Conservation (phyloP, 2,329 filamentous ascomycete genomes). For the Penicillium digitatum region DNA sequence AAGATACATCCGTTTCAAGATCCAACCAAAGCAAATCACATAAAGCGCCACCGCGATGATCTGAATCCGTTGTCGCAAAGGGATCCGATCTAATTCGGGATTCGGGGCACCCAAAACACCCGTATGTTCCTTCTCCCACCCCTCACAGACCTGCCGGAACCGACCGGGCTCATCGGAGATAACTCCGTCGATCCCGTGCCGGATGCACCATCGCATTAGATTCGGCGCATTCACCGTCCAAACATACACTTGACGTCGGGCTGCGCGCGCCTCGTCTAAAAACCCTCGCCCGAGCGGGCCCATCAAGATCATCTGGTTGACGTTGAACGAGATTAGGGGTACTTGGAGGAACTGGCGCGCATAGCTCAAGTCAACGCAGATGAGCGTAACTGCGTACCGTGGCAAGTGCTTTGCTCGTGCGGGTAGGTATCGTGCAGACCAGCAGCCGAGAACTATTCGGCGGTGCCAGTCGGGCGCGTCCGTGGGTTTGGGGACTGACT, state of each 20-base stretch:
- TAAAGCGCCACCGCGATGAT: constrained; percentile 9
- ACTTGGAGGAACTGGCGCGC: constrained; percentile 63
- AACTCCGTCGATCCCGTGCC: constrained; percentile 66
- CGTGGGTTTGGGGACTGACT: constrained; percentile 49
- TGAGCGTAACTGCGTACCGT: constrained; percentile 37
- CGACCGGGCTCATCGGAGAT: constrained; percentile 72
- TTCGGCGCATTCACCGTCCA: constrained; percentile 84
- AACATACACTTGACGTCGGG: constrained; percentile 60
- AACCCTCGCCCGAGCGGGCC: constrained; percentile 65
- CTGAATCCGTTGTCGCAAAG: constrained; percentile 10
- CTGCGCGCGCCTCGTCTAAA: constrained; percentile 55
- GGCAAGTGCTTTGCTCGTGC: constrained; percentile 55
- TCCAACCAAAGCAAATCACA: constrained; percentile 20
- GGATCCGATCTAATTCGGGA: constrained; percentile 9
- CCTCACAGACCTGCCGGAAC: constrained; percentile 12
- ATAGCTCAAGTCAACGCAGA: constrained; percentile 50
- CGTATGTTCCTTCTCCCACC: constrained; percentile 16
- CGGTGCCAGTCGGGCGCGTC: constrained; percentile 55
- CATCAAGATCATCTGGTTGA: constrained; percentile 65
- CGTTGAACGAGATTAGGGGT: constrained; percentile 71
- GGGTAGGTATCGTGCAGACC: constrained; percentile 70
- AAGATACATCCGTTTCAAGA: constrained; percentile 9
- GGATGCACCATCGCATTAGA: constrained; percentile 78
- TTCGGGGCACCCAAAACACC: not conserved
- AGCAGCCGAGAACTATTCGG: constrained; percentile 75